Evolutionary conservation across 805 yeast species (phyloP).

Genomic region (Myxozyma neotropica): DNA sequence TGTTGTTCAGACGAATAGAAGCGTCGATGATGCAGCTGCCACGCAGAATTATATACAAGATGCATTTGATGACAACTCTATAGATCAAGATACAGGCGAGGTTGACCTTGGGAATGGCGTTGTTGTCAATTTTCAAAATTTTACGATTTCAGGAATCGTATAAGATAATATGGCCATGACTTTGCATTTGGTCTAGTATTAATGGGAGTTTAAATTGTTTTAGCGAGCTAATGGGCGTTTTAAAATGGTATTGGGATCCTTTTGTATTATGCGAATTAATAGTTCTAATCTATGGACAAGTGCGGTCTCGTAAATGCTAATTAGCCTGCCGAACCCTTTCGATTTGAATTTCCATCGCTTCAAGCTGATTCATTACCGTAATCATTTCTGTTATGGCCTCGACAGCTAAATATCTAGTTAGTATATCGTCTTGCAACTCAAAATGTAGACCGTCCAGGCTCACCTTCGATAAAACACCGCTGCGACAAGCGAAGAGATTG

Average conservation of each 20-base stretch:
- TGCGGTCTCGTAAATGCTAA: not conserved
- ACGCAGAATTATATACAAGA: constrained; percentile 17
- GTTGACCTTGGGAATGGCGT: not conserved
- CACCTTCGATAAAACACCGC: constrained; percentile 42
- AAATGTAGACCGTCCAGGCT: not conserved
- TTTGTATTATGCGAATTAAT: no score
- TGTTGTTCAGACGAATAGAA: constrained; percentile 20
- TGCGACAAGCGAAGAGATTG: constrained; percentile 47
- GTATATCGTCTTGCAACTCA: not conserved
- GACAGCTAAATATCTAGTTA: constrained; percentile 3
- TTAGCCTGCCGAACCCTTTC: not conserved
- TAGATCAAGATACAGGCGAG: constrained; percentile 9
- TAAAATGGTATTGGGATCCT: not conserved
- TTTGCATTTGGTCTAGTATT: not conserved
- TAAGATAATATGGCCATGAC: not conserved
- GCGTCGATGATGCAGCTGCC: constrained; percentile 22
- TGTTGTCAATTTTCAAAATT: not conserved
- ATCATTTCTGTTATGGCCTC: constrained; percentile 13
- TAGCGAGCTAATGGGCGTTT: not conserved
- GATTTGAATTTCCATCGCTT: constrained; percentile 18
- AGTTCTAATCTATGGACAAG: no score
- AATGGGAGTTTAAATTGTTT: not conserved
- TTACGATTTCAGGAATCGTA: constrained; percentile 7
- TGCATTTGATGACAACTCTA: constrained; percentile 13
- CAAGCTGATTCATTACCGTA: constrained; percentile 9